phyloP scores from a whole-genome alignment of 148 eudicot genomes.

The Mesembryanthemum crystallinum region DNA sequence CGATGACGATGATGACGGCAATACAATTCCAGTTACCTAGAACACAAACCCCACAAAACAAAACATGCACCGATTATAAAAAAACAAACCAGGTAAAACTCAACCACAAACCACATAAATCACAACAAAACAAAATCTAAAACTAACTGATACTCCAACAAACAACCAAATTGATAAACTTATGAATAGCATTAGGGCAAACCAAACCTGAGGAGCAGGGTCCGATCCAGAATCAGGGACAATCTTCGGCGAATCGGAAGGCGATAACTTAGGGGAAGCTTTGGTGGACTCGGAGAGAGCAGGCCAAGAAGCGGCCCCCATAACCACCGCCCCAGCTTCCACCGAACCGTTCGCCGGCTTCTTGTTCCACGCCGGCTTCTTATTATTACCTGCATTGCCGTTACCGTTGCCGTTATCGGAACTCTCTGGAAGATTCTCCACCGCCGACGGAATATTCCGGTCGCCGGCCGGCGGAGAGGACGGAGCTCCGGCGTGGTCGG shows the following conservation, averaged over 20 bases:
- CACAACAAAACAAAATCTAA: not conserved
- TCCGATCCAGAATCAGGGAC: constrained; percentile 39
- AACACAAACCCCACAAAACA: not conserved
- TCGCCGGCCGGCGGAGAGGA: constrained; percentile 7
- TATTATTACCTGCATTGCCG: constrained; percentile 34
- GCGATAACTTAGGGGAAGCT: constrained; percentile 46
- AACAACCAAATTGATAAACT: not conserved
- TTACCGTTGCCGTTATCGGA: constrained; percentile 31
- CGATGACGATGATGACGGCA: constrained; percentile 30
- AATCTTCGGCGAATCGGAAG: constrained; percentile 44
- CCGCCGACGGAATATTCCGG: not conserved
- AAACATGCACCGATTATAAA: not conserved
- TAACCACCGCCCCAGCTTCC: constrained; percentile 53
- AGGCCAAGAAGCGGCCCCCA: constrained; percentile 71
- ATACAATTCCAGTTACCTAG: constrained; percentile 46
- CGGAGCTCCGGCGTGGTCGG: constrained; percentile 30
- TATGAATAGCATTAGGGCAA: not conserved
- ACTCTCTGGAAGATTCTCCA: constrained; percentile 28
- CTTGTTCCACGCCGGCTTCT: constrained; percentile 53
- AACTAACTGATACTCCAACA: too few species aligned
- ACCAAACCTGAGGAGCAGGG: constrained; percentile 44
- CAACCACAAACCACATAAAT: not conserved
- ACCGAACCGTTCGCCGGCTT: constrained; percentile 37
- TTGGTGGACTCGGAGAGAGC: constrained; percentile 68
- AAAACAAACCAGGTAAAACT: not conserved